Base-by-base conservation (phyloP, 176 grass and related monocot genomes). In the Phoenix dactylifera region DNA sequence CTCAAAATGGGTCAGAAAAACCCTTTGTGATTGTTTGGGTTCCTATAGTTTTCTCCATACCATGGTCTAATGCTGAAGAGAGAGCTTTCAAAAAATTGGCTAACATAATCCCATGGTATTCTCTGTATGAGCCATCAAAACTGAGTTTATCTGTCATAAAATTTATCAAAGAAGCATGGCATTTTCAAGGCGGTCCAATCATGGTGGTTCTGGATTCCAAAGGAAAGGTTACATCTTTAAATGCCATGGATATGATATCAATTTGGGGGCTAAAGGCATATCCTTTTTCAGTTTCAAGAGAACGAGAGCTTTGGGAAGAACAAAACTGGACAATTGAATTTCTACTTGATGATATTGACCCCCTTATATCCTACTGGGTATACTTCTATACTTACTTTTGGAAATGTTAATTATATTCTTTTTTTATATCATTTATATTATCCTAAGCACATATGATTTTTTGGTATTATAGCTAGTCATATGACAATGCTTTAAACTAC, bases 301-400 rank as follows among this genome's bases (percentile, higher is more conserved):
- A 71, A 51, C 59, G 44, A 23, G 56, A 71, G 16, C 55, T 71
- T 3, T 71, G 68, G 68, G 57, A 60, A 71, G 68, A 71, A 71
- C 16, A 71, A 71, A 71, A 17, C 4, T 71, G 68, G 68, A 28
- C 55, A 5, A 59, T 60, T 15, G 44, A 71, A 18, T 55, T 71
- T 51, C 35, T 71, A 71, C 7, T 71, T 26, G 68, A 26, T 24
- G 39, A 60, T 28, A 50, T 71, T 19, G 68, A 71, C 56, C 68
- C 68, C 14, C 55, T 71, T 51, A 5, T 59, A 18, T 60, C 68
- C 56, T 59, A 71, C 57, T 71, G 68, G 68, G 68, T 71, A 71
- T 6, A 44, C 19, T 26, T 59, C 56, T 71, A 59, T 49, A 26
- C 24, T 29, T 50, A 17, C 54, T 24, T 1, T 25, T 20, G 4